These are phyloP conservation scores for Fraxinus americana DNA, from an alignment of 257 asterid species.

Conservation along the genomic window DNA sequence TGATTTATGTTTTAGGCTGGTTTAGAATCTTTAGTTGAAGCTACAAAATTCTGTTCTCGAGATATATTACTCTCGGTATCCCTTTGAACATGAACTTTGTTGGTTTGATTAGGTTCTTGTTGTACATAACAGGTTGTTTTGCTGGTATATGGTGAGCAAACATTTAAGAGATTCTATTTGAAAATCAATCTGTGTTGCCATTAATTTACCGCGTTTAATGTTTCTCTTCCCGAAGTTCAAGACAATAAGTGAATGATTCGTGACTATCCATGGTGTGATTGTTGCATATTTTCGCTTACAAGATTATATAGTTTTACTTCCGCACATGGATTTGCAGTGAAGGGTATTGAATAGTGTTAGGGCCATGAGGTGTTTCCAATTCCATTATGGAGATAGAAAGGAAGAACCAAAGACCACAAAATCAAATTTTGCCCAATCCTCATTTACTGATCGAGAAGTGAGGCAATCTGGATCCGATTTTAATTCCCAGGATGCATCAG, in stretches of 20 bases:
- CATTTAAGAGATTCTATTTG: not conserved
- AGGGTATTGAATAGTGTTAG: slow-evolving; percentile 16
- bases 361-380: slow-evolving; percentile 73
- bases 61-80: not conserved
- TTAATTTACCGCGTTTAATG: not conserved
- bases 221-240: not conserved
- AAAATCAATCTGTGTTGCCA: not conserved
- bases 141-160: not conserved
- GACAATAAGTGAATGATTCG: not conserved
- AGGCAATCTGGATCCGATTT: slow-evolving; percentile 57
- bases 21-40: not conserved
- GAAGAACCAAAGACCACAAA: slow-evolving; percentile 56
- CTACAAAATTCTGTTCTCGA: not conserved
- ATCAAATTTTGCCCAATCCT: slow-evolving; percentile 41
- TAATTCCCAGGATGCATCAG: slow-evolving; percentile 66
- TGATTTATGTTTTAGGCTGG: not conserved
- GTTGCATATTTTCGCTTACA: not conserved
- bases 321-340: slow-evolving; percentile 11
- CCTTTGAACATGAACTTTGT: not conserved
- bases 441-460: slow-evolving; percentile 51
- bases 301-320: not conserved
- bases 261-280: not conserved
- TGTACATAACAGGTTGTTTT: not conserved
- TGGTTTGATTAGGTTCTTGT: not conserved
- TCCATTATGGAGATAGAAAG: slow-evolving; percentile 51